phyloP scores from a whole-genome alignment of 148 eudicot species.

The Vaccinium myrtillus region DNA sequence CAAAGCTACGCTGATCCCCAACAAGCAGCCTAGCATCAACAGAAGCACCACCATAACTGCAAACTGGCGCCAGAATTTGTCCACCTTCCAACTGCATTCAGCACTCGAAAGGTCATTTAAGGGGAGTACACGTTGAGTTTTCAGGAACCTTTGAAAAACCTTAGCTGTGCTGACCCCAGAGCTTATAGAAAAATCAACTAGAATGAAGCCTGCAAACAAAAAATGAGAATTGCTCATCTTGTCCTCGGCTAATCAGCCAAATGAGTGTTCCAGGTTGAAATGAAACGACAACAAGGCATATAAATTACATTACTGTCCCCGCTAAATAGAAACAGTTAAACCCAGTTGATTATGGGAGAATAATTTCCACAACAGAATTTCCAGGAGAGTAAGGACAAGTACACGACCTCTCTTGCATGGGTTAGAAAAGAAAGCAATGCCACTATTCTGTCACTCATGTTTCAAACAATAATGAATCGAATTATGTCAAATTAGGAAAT shows the following conservation, averaged over 20 bases:
- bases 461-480: not conserved
- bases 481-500: not conserved
- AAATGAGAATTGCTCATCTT: not conserved
- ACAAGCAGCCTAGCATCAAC: constrained; percentile 41
- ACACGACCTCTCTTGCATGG: not conserved
- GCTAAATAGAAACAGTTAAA: not conserved
- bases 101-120: not conserved
- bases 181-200: constrained; percentile 59
- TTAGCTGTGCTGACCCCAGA: constrained; percentile 67
- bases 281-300: not conserved
- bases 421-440: not conserved
- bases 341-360: not conserved
- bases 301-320: not conserved
- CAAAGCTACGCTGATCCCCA: constrained; percentile 50
- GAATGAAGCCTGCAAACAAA: constrained; percentile 58
- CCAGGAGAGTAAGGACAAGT: not conserved
- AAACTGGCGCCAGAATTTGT: constrained; percentile 27
- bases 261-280: not conserved
- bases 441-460: not conserved
- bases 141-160: constrained; percentile 40
- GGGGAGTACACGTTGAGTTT: constrained; percentile 14
- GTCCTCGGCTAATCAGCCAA: not conserved
- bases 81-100: constrained; percentile 19
- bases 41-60: constrained; percentile 33
- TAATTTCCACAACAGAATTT: not conserved